These are phyloP conservation scores for Stentor coeruleus DNA, from an alignment of 73 alveolate genomes.

Conservation along the genomic window DNA sequence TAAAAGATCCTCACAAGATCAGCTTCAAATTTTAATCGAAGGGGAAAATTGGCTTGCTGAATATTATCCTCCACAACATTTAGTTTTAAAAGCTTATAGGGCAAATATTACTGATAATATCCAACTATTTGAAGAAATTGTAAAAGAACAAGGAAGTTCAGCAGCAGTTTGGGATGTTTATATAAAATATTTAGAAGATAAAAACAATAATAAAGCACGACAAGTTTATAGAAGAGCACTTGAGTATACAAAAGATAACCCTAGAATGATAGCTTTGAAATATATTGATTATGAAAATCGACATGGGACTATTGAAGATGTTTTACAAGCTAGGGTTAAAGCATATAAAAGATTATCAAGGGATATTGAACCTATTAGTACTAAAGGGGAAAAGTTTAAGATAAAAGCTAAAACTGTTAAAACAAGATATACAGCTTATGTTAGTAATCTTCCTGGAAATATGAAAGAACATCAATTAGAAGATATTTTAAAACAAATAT, in stretches of 20 bases:
- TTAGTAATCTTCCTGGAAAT: background rate
- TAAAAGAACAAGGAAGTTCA: background rate
- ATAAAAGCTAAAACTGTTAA: background rate
- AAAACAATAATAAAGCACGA: background rate
- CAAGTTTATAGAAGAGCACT: slow-evolving; percentile 12
- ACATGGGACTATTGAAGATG: background rate
- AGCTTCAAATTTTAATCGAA: background rate
- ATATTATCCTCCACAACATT: background rate
- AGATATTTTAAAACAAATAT: background rate
- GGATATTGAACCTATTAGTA: background rate
- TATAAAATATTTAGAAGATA: background rate
- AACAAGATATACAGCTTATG: background rate
- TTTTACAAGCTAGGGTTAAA: background rate
- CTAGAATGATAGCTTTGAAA: background rate
- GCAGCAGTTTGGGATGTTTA: background rate
- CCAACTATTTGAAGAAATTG: slow-evolving; percentile 11
- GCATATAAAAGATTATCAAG: background rate
- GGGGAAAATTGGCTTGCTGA: slow-evolving; percentile 3
- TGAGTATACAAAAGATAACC: background rate
- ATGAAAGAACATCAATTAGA: background rate
- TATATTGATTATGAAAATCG: background rate
- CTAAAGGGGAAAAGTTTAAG: background rate
- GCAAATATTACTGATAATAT: background rate
- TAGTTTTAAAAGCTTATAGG: slow-evolving; percentile 13
- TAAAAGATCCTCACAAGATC: background rate